A percentile compares a stretch with the other conserved stretches of the same genome.
These are phyloP conservation scores for Caulochytrium protostelioides DNA, from an alignment of 371 early-diverging fungal genomes.

Conservation along the genomic window DNA sequence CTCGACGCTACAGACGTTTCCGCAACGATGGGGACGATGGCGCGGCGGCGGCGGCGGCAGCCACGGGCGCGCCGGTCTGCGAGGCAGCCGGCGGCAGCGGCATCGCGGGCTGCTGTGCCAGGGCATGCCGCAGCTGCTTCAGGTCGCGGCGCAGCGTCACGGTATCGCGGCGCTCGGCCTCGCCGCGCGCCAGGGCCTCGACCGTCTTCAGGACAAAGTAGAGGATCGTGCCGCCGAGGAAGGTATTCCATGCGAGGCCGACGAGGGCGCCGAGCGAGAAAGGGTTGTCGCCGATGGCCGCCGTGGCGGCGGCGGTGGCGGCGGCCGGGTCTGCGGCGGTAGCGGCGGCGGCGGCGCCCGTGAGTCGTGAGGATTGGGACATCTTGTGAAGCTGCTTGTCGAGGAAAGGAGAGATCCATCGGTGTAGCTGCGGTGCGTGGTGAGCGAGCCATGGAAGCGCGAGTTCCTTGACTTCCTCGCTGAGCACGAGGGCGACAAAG, in stretches of 20 bases:
- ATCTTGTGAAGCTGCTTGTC: conserved; percentile 6
- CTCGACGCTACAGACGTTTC: no score
- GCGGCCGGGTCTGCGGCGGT: conserved; percentile 2
- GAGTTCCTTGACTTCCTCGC: conserved; percentile 21
- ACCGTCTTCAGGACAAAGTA: conserved; percentile 61
- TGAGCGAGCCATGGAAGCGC: no score
- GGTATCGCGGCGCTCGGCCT: no score
- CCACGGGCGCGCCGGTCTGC: no score
- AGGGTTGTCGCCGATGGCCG: background rate
- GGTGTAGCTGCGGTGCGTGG: background rate
- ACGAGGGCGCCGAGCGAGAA: conserved; percentile 1
- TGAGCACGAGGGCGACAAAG: conserved; percentile 10
- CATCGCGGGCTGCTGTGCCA: no score
- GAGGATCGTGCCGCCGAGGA: conserved; percentile 51
- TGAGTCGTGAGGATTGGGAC: background rate
- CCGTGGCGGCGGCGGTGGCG: conserved; percentile 12
- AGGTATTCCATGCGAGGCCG: conserved; percentile 44
- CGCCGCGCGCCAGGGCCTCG: conserved; percentile 53
- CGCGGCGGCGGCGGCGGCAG: no score
- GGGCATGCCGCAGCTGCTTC: no score
- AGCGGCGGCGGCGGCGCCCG: background rate
- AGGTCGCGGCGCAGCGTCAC: no score
- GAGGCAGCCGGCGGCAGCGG: no score
- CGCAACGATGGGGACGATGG: no score
- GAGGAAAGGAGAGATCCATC: background rate